Evolutionary conservation across 768 basidiomycete genomes (phyloP).

Genomic region (Tephrocybe sp.): DNA sequence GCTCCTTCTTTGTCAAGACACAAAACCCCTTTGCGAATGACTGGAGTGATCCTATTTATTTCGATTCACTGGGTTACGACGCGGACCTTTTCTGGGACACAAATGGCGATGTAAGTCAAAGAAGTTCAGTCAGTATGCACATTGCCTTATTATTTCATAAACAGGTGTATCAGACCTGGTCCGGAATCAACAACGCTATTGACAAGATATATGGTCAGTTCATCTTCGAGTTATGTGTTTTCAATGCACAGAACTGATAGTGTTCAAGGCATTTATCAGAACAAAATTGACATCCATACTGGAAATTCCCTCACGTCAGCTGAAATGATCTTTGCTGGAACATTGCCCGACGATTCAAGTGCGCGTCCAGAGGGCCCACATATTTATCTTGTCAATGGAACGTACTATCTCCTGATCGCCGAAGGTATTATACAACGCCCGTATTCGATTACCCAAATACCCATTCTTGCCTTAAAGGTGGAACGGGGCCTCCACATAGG

Average conservation of each 20-base stretch:
- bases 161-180: conserved; percentile 36
- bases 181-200: conserved; percentile 34
- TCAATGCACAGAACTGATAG: not conserved
- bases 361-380: conserved; percentile 42
- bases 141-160: not conserved
- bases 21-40: conserved; percentile 34
- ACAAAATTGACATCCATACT: conserved; percentile 34
- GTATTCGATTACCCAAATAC: not conserved
- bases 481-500: conserved; percentile 31
- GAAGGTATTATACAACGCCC: conserved; percentile 23
- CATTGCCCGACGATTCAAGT: conserved; percentile 30
- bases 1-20: conserved; percentile 37
- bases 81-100: conserved; percentile 39
- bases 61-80: conserved; percentile 38
- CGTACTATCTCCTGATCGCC: conserved; percentile 39
- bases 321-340: conserved; percentile 33
- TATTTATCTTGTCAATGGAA: conserved; percentile 33
- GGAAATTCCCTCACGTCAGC: conserved; percentile 35
- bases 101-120: conserved; percentile 28
- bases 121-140: not conserved
- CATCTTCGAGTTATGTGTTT: not conserved
- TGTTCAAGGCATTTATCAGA: conserved; percentile 34
- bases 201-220: conserved; percentile 37
- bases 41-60: conserved; percentile 41
- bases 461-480: conserved; percentile 23